A percentile compares a stretch with the other conserved stretches of the same genome.
Conservation (phyloP, 2,329 filamentous ascomycete genomes). For the Fusarium brevicatenulatum region DNA sequence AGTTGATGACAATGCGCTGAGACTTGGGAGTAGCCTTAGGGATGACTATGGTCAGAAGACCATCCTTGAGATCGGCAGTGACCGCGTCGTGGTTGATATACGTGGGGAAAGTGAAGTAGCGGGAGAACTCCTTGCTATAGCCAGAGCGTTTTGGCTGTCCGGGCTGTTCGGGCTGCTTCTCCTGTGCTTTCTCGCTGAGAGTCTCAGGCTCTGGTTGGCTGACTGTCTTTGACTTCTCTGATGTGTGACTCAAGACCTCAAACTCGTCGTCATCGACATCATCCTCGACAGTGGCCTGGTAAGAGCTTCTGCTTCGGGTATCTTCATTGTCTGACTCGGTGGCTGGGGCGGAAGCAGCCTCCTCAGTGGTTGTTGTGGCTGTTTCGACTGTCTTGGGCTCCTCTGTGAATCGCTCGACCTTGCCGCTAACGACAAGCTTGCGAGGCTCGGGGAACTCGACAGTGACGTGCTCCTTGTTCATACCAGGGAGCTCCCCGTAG, state of each 20-base stretch:
- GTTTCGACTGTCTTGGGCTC: slow-evolving; percentile 23
- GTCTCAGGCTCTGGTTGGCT: neutral
- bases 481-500: slow-evolving; percentile 78
- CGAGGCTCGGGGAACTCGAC: slow-evolving; percentile 80
- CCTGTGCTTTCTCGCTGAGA: neutral
- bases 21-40: neutral
- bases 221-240: slow-evolving; percentile 7
- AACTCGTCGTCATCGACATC: slow-evolving; percentile 20
- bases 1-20: neutral
- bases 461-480: slow-evolving; percentile 74
- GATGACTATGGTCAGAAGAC: neutral
- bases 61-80: slow-evolving; percentile 54
- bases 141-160: slow-evolving; percentile 49
- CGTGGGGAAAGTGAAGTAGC: slow-evolving; percentile 71
- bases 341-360: neutral
- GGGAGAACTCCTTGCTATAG: slow-evolving; percentile 65
- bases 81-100: slow-evolving; percentile 69
- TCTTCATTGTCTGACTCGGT: slow-evolving; percentile 10
- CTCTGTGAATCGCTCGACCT: slow-evolving; percentile 65
- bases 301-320: slow-evolving; percentile 22
- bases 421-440: slow-evolving; percentile 74
- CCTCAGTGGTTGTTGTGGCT: neutral
- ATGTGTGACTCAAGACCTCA: slow-evolving; percentile 19
- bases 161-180: slow-evolving; percentile 44
- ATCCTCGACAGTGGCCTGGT: slow-evolving; percentile 24